These are phyloP conservation scores for Tilletia caries DNA, from an alignment of 1,284 basidiomycete genomes.

Conservation along the genomic window DNA sequence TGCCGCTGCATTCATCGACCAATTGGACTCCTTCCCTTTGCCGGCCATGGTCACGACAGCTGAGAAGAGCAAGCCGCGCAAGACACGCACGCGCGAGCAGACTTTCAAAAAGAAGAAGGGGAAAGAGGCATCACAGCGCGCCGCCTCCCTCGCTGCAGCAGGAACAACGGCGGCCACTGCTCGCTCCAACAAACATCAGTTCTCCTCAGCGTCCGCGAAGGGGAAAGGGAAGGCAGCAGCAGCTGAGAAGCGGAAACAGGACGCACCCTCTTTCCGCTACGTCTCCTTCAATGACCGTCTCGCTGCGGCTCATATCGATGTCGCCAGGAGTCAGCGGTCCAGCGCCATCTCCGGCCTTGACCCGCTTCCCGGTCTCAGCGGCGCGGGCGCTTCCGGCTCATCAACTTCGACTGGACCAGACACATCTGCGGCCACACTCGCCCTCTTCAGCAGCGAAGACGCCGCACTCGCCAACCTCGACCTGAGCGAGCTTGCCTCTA, in stretches of 20 bases:
- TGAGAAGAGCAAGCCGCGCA: neutral
- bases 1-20: neutral
- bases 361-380: constrained; percentile 14
- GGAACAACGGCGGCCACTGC: neutral
- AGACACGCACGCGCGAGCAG: neutral
- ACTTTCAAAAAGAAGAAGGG: neutral
- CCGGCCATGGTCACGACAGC: too few relatives aligned
- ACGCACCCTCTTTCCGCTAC: constrained; percentile 36
- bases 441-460: constrained; percentile 16
- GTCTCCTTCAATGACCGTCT: constrained; percentile 53
- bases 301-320: constrained; percentile 43
- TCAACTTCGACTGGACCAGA: constrained; percentile 21
- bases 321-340: constrained; percentile 31
- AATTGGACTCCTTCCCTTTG: neutral
- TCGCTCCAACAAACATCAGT: too few relatives aligned
- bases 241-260: neutral
- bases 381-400: constrained; percentile 34
- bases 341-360: constrained; percentile 30
- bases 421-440: neutral
- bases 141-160: neutral
- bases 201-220: neutral
- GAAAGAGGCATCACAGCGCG: neutral
- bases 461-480: constrained; percentile 24
- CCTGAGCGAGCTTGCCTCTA: constrained; percentile 30
- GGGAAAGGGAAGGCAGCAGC: constrained; percentile 18